phyloP scores from a whole-genome alignment of 2,329 filamentous ascomycete genomes.

The Ceratocystis smalleyi region DNA sequence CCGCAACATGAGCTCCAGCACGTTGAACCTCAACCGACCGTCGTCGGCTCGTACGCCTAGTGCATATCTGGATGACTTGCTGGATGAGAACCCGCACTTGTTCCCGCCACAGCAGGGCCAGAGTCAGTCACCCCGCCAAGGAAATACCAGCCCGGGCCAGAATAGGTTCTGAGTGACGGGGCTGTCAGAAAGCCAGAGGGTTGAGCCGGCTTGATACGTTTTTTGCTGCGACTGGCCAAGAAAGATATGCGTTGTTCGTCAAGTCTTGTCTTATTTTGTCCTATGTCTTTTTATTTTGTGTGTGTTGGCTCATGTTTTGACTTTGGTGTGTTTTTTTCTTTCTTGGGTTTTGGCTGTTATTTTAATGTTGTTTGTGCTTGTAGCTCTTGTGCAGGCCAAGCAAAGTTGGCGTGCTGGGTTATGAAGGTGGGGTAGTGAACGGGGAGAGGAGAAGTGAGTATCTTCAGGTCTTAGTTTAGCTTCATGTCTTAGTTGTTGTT shows the following conservation, averaged over 20 bases:
- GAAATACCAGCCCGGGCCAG: slow-evolving; percentile 1
- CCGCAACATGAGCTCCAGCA: slow-evolving; percentile 46
- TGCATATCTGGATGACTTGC: slow-evolving; percentile 77
- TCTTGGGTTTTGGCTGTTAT: neutral
- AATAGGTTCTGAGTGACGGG: neutral
- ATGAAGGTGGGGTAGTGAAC: neutral
- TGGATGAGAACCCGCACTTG: slow-evolving; percentile 53
- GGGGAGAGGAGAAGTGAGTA: neutral
- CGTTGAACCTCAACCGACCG: slow-evolving; percentile 48
- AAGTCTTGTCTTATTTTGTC: neutral
- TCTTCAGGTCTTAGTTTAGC: neutral
- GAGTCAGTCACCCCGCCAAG: slow-evolving; percentile 4
- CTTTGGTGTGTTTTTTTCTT: neutral
- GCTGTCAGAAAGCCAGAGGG: neutral
- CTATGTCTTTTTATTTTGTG: neutral
- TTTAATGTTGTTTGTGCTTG: neutral
- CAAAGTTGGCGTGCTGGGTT: neutral
- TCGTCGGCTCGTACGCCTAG: slow-evolving; percentile 54
- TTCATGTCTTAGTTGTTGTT: neutral
- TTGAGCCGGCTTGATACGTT: too few relatives aligned
- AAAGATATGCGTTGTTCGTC: too few relatives aligned
- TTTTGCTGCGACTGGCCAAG: too few relatives aligned
- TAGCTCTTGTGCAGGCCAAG: neutral
- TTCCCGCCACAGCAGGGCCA: slow-evolving; percentile 26
- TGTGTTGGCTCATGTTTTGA: neutral